Base-by-base conservation (phyloP, 352 stramenopile species). In the Globisporangium perplexum region DNA sequence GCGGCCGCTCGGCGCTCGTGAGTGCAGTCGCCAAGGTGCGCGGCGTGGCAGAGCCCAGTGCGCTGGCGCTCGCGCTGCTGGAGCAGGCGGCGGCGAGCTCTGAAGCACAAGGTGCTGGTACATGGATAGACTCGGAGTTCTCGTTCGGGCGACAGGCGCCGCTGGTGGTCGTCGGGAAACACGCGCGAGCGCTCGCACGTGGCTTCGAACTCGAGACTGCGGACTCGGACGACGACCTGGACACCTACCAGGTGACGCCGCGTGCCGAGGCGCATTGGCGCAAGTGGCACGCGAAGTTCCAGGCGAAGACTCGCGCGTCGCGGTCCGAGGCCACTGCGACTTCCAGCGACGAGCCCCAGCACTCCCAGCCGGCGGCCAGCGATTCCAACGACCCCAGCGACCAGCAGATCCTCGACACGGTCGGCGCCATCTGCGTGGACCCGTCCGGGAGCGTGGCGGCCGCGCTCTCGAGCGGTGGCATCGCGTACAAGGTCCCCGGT, bases 381-480 rank as follows among this genome's bases (percentile, higher is more conserved):
- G n/a, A n/a, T n/a, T n/a, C n/a, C n/a, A n/a, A n/a, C n/a, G n/a
- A n/a, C n/a, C n/a, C n/a, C n/a, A n/a, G 23, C 17, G 17, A 43
- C 0, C 48, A 73, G 7, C 22, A 62, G 15, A 57, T 52, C 1
- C 45, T 88, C 30, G 80, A 88, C 57, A 90, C 80, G 0, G 80
- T 90, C 1, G 80, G 80, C 0, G 73, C 67, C 5, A 66, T 90
- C 36, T 85, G 75, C 42, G 59, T 90, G 33, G 80, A 90, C 31
- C 57, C 56, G 0, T 57, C 55, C 7, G 77, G 80, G 15, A 78
- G 80, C 53, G 63, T 85, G 8, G 77, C 77, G 6, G 71, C 75
- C 8, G 77, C 74, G 14, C 56, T 86, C 30, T 90, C 80, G 5
- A 90, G 80, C 49, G 80, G 77, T 10, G 80, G 80, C 1, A 71